Conservation (phyloP, 768 basidiomycete genomes). For the Mycena vitilis region DNA sequence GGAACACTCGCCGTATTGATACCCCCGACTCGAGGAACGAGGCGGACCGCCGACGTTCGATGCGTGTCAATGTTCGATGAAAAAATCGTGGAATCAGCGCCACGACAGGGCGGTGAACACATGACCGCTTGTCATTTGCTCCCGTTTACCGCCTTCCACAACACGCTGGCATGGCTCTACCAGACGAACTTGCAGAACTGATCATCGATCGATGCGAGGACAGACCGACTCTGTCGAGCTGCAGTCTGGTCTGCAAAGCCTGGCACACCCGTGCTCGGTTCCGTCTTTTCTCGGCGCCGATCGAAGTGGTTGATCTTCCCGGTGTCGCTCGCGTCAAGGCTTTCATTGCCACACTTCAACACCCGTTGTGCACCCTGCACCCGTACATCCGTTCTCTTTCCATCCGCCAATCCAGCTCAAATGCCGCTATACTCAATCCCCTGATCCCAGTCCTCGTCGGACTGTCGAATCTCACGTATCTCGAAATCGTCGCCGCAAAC, state of each 20-base stretch:
- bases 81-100: background rate
- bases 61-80: constrained; percentile 32
- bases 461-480: constrained; percentile 29
- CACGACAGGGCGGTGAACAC: constrained; percentile 4
- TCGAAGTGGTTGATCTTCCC: constrained; percentile 26
- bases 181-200: constrained; percentile 33
- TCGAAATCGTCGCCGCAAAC: constrained; percentile 27
- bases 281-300: constrained; percentile 23
- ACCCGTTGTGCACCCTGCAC: constrained; percentile 28
- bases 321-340: constrained; percentile 22
- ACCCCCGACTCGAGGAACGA: constrained; percentile 22
- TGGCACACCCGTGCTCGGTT: constrained; percentile 33
- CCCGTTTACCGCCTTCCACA: background rate
- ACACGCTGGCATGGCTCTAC: constrained; percentile 22
- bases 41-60: constrained; percentile 23
- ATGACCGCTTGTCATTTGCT: constrained; percentile 19
- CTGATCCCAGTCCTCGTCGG: constrained; percentile 26
- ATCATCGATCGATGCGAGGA: constrained; percentile 31
- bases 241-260: constrained; percentile 31
- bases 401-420: constrained; percentile 12
- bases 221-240: constrained; percentile 21
- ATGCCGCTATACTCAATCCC: constrained; percentile 19
- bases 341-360: constrained; percentile 25
- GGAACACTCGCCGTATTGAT: constrained; percentile 13
- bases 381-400: constrained; percentile 28